Conservation (phyloP, 352 stramenopile species). For the Globisporangium solare region DNA sequence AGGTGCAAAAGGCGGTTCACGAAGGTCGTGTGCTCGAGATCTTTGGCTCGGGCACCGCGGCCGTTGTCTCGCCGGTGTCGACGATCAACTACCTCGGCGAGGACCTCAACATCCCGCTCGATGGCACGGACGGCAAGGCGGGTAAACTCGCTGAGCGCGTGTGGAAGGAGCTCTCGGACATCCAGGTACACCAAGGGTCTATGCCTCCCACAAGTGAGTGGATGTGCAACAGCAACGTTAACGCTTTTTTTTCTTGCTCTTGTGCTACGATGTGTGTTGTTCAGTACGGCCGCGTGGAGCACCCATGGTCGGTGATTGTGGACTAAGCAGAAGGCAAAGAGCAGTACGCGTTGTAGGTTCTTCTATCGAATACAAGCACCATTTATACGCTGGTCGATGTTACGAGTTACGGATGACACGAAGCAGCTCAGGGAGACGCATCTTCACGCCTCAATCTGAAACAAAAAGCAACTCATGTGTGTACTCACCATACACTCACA, state of each 20-base stretch:
- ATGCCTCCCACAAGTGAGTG: neutral
- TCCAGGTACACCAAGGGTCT: slow-evolving; percentile 41
- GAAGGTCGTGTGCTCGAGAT: slow-evolving; percentile 91
- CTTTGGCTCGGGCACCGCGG: slow-evolving; percentile 95
- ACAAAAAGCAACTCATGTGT: too few relatives aligned
- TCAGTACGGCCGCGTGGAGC: slow-evolving; percentile 30
- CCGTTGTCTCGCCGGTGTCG: slow-evolving; percentile 92
- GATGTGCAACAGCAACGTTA: neutral
- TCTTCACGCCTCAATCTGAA: too few relatives aligned
- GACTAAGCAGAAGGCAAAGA: slow-evolving; percentile 12
- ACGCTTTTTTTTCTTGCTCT: neutral
- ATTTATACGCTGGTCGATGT: too few relatives aligned
- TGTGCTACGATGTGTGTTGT: neutral
- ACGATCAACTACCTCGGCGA: slow-evolving; percentile 93
- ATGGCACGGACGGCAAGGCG: slow-evolving; percentile 76
- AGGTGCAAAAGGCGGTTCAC: slow-evolving; percentile 90
- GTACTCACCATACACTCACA: too few relatives aligned
- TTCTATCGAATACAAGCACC: too few relatives aligned
- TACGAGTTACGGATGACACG: too few relatives aligned
- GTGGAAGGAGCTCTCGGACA: slow-evolving; percentile 89
- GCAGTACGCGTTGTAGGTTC: too few relatives aligned
- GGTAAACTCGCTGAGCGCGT: slow-evolving; percentile 86
- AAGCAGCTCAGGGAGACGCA: too few relatives aligned
- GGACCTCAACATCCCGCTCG: slow-evolving; percentile 89
- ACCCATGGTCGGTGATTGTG: slow-evolving; percentile 38